Conservation (phyloP, 768 basidiomycete genomes). For the Tulasnella sp. region DNA sequence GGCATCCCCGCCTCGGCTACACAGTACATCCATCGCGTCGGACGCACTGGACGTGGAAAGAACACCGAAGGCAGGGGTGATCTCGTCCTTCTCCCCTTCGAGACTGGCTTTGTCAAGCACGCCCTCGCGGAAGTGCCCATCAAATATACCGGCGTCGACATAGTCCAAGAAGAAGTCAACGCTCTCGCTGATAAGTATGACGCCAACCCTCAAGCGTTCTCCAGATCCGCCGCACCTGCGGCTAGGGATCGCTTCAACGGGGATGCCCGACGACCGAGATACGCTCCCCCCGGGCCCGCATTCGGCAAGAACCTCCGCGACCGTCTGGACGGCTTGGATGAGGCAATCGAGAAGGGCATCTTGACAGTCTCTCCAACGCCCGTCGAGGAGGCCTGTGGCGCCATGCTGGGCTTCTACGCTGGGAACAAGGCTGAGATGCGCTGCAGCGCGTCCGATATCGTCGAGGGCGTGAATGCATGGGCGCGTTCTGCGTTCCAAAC, state of each 20-base stretch:
- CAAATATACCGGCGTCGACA: slow-evolving; percentile 41
- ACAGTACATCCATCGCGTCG: slow-evolving; percentile 77
- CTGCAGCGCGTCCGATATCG: background rate
- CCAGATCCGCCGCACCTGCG: slow-evolving; percentile 10
- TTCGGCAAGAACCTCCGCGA: background rate
- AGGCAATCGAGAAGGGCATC: background rate
- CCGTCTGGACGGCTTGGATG: background rate
- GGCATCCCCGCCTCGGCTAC: slow-evolving; percentile 61
- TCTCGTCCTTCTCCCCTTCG: slow-evolving; percentile 69
- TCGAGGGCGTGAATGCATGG: background rate
- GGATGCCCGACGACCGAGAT: background rate
- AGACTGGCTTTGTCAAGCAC: slow-evolving; percentile 52
- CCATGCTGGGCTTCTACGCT: background rate
- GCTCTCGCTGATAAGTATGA: slow-evolving; percentile 42
- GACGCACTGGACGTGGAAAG: slow-evolving; percentile 67
- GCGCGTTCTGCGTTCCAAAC: background rate
- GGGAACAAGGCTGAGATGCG: background rate
- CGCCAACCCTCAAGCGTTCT: slow-evolving; percentile 31
- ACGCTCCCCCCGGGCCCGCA: background rate
- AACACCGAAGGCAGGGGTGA: slow-evolving; percentile 56
- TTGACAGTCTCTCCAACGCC: background rate
- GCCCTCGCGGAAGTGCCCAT: slow-evolving; percentile 59
- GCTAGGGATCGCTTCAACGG: background rate
- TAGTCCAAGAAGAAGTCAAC: slow-evolving; percentile 37
- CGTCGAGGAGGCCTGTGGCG: background rate